phyloP scores from a whole-genome alignment of 768 basidiomycete species.

The Hebeloma cylindrosporum region DNA sequence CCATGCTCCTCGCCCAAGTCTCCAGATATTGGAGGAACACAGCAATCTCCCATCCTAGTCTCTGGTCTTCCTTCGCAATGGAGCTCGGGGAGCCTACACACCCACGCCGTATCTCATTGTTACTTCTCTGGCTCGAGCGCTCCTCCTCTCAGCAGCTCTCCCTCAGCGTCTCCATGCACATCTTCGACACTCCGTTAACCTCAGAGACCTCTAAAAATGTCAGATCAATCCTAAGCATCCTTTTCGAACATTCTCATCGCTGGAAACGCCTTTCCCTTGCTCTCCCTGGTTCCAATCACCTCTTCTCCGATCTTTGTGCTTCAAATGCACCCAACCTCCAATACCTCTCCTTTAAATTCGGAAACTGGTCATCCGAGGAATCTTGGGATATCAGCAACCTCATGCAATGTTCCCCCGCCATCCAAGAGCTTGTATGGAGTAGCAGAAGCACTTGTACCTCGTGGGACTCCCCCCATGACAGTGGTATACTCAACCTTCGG shows the following conservation, averaged over 20 bases:
- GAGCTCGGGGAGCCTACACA: not conserved
- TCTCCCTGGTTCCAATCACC: slow-evolving; percentile 21
- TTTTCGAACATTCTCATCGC: slow-evolving; percentile 12
- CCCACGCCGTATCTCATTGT: not conserved
- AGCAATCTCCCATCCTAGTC: slow-evolving; percentile 11
- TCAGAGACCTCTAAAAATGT: slow-evolving; percentile 1
- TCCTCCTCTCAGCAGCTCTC: slow-evolving; percentile 18
- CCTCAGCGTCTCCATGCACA: slow-evolving; percentile 14
- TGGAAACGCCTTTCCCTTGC: slow-evolving; percentile 21
- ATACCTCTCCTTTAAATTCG: slow-evolving; percentile 20
- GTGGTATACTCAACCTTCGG: slow-evolving; percentile 11
- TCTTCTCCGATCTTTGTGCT: slow-evolving; percentile 13
- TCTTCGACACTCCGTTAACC: slow-evolving; percentile 2
- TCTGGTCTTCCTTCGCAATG: slow-evolving; percentile 15
- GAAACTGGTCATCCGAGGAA: slow-evolving; percentile 20
- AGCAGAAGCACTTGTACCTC: slow-evolving; percentile 20
- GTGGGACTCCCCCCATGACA: slow-evolving; percentile 20
- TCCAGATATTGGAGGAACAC: slow-evolving; percentile 15
- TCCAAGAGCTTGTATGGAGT: slow-evolving; percentile 20
- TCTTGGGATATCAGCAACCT: slow-evolving; percentile 13
- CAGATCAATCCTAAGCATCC: slow-evolving; percentile 6
- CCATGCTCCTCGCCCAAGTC: slow-evolving; percentile 15
- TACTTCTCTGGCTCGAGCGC: slow-evolving; percentile 16
- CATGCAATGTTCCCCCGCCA: slow-evolving; percentile 15
- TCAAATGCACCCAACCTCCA: slow-evolving; percentile 13